Percentiles rank a stretch among this genome's conserved stretches.
Conservation (phyloP, 805 yeast genomes). For the Saccharomyces kudriavzevii region DNA sequence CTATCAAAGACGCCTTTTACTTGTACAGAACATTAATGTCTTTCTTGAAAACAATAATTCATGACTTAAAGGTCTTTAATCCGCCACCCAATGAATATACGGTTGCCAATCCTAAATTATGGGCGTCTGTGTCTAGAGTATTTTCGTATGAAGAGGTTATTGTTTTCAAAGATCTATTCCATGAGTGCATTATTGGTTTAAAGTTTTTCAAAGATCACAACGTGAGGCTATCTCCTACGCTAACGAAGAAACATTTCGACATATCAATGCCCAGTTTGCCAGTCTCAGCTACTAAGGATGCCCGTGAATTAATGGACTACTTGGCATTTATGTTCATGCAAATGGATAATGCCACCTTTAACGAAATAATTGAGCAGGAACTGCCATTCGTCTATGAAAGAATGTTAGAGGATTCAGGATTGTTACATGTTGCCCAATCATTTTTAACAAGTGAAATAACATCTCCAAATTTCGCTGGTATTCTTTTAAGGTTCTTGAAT, state of each 20-base stretch:
- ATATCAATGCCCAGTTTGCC: constrained; percentile 77
- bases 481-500: constrained; percentile 67
- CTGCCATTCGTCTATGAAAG: constrained; percentile 68
- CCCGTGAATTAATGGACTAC: constrained; percentile 90
- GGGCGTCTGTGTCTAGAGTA: constrained; percentile 85
- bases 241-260: constrained; percentile 39
- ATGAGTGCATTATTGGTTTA: constrained; percentile 78
- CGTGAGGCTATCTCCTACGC: constrained; percentile 18
- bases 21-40: constrained; percentile 83
- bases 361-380: constrained; percentile 80
- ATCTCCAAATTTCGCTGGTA: constrained; percentile 83
- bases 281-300: constrained; percentile 82
- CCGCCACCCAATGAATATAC: constrained; percentile 61
- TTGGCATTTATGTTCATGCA: constrained; percentile 90
- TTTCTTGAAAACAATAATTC: constrained; percentile 80
- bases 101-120: constrained; percentile 45
- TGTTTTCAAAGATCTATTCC: constrained; percentile 66
- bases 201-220: constrained; percentile 54
- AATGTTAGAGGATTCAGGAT: constrained; percentile 74
- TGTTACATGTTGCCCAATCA: constrained; percentile 86
- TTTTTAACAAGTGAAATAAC: constrained; percentile 92
- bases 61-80: constrained; percentile 81
- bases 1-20: constrained; percentile 80
- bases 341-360: constrained; percentile 90
- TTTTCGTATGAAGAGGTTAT: constrained; percentile 75